A percentile compares a stretch with the other conserved stretches of the same genome.
Conservation (phyloP, 2,329 filamentous ascomycete genomes). For the Sclerotinia spermophila region DNA sequence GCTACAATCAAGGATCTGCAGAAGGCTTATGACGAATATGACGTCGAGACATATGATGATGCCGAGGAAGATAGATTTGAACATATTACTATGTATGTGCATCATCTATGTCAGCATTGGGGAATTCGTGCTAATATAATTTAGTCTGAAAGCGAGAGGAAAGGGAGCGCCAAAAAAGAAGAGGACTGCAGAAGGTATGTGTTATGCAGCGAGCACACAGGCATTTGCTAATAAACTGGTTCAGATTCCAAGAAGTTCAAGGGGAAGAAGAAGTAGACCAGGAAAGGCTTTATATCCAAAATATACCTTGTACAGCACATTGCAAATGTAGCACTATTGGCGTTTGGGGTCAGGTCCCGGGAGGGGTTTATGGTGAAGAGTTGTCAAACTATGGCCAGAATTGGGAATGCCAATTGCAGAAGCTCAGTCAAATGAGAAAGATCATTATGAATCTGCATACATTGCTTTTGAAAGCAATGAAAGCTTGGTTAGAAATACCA, state of each 20-base stretch:
- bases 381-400: not conserved
- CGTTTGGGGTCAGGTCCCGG: constrained; percentile 26
- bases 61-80: constrained; percentile 69
- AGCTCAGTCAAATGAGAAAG: constrained; percentile 10
- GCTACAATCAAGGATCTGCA: constrained; percentile 65
- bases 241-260: constrained; percentile 46
- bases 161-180: constrained; percentile 93
- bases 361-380: not conserved
- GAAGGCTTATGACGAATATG: constrained; percentile 50
- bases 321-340: constrained; percentile 32
- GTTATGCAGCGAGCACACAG: not conserved
- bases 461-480: not conserved
- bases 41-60: constrained; percentile 56
- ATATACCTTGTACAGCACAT: constrained; percentile 28
- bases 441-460: not conserved
- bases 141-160: constrained; percentile 70
- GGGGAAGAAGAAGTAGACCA: constrained; percentile 44
- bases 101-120: constrained; percentile 50
- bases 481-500: not conserved
- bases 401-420: not conserved
- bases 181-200: constrained; percentile 49
- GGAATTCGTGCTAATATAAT: constrained; percentile 47
- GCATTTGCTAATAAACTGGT: not conserved
- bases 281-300: constrained; percentile 20
- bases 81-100: constrained; percentile 16